These are phyloP conservation scores for Pleurotus djamor DNA, from an alignment of 768 basidiomycete genomes.

Conservation along the genomic window DNA sequence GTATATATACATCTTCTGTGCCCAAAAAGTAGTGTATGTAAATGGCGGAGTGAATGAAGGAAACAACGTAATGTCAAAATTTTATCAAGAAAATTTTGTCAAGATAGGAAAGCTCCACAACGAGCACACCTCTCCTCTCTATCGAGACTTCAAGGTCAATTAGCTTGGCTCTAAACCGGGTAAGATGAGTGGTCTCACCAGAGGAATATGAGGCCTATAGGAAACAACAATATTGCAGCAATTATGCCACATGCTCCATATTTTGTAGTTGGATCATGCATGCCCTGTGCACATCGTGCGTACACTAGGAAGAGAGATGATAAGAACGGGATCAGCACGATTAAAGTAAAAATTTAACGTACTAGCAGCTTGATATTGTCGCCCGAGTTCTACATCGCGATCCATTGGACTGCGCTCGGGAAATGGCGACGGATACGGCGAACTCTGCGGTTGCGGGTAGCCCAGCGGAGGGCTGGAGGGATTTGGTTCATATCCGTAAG, in stretches of 20 bases:
- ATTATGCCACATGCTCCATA: conserved; percentile 27
- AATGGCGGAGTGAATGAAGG: no score
- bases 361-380: conserved; percentile 21
- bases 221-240: conserved; percentile 23
- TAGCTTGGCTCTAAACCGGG: not conserved
- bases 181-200: conserved; percentile 15
- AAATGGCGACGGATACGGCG: not conserved
- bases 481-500: not conserved
- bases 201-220: conserved; percentile 23
- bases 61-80: no score
- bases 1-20: not conserved
- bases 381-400: conserved; percentile 13
- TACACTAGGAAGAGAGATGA: conserved; percentile 15
- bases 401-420: not conserved
- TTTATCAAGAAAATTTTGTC: not conserved
- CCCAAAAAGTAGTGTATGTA: not conserved
- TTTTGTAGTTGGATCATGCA: conserved; percentile 17
- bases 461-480: not conserved
- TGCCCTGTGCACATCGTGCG: conserved; percentile 22
- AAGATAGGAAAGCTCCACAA: not conserved
- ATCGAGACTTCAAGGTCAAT: not conserved
- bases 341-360: not conserved
- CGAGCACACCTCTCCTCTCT: not conserved
- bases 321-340: no score
- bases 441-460: not conserved